Evolutionary conservation across 2,329 filamentous ascomycete species (phyloP), one percentile per base, ranked within the genome.

Genomic region (Hypoxylon sp.): DNA sequence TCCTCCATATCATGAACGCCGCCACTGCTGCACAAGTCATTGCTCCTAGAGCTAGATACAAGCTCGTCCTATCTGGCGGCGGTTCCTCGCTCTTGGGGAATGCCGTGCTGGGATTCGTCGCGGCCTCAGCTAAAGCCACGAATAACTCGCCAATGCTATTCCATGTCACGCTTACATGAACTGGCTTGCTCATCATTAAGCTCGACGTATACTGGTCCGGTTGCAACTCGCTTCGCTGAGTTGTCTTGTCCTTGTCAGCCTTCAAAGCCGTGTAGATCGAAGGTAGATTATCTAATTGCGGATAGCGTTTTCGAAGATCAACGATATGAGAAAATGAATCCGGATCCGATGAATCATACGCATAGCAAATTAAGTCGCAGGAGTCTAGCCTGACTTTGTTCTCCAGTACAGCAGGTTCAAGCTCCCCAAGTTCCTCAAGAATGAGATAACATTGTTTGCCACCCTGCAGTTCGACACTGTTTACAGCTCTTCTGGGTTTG

Each of bases 381-480:
- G 94, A 90, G 75, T 97, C 93, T 13, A 99, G 85, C 80, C 97
- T 97, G 48, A 90, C 88, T 75, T 91, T 90, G 76, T 99, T 99
- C 62, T 98, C 96, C 2, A 99, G 84, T 60, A 98, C 94, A 11
- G 96, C 96, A 0, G 93, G 92, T 79, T 98, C 96, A n/a, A 97
- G 85, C 79, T 98, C 94, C 34, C 96, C 96, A 0, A 98, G 90
- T 80, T 99, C 96, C 76, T 97, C 93, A 23, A 98, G 85, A 65
- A 99, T 98, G 34, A 99, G 86, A 77, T 99, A 98, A 79, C 94
- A 97, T 80, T 99, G 96, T 79, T 97, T 97, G 56, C 96, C 96
- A 9, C 96, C 96, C 49, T 93, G 94, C 0, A 99, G 87, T 78
- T 99, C 96, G 17, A 99, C 96, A 63, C 93, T 97, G 78, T 99